Base-by-base conservation (phyloP, 164 flowering plant genomes). In the Hamamelis virginiana region DNA sequence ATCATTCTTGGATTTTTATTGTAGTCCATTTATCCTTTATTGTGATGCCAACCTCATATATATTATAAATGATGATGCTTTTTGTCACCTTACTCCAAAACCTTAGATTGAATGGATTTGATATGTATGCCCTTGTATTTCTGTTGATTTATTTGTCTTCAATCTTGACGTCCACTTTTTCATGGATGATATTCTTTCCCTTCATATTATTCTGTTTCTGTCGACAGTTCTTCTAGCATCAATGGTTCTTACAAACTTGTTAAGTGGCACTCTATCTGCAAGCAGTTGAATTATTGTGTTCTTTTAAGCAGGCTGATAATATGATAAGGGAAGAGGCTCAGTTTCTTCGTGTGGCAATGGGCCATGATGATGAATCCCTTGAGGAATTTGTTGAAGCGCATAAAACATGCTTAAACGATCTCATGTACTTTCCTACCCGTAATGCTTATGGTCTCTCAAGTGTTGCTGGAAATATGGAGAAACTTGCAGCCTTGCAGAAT, bases 361-460 rank as follows among this genome's bases (percentile, higher is more conserved):
- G 98, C 16, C 98, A 95, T 78, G 95, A 90, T 75, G 72, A 74
- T 68, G 95, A 85, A 69, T 76, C 93, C 38, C 74, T 95, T 77
- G 96, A 92, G 76, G 94, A 86, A 27, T 95, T 86, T 87, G 82
- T 83, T 69, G 94, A 87, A 77, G 97, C 96, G n/a, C 99, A 88
- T 74, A 85, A 69, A 58, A 87, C 97, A 13, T 91, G 95, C 75
- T 72, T 89, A 62, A 87, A 83, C 70, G 99, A 92, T 82, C 89
- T 95, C 64, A 86, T 91, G 95, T 95, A 85, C 80, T 91, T 95
- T 66, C 98, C 96, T 12, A 80, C 85, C 19, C 93, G 99, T 19
- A 81, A 80, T 83, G 84, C 90, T 59, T 93, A 86, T 86, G 98
- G 96, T 71, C 95, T 92, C 43, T 80, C 98, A 8, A 92, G 98